Evolutionary conservation across 2,329 filamentous ascomycete species (phyloP), one percentile per base, ranked within the genome.

Genomic region (Blumeriella jaapii): DNA sequence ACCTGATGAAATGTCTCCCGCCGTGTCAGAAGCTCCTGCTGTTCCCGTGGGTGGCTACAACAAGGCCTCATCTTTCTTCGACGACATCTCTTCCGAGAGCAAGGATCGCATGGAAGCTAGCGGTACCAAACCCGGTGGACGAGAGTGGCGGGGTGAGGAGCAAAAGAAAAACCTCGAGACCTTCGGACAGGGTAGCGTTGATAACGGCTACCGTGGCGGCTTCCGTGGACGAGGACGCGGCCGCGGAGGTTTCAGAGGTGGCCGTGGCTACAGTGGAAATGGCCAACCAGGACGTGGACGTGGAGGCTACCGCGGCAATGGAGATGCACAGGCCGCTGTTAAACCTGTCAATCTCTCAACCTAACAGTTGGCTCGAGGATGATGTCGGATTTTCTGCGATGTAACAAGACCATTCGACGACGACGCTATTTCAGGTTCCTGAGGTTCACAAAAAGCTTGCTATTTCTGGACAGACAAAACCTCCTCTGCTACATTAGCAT

Each of bases 141-240:
- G 82, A 30, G 85, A 93, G 57, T 93, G 91, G 76, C 78, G 91
- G 35, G 80, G 78, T 24, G 86, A 96, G 58, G 91, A 96, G 58
- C 83, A 93, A 57, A 85, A 80, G 58, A 86, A 85, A 63, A 96
- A 96, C 57, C 82, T 98, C 55, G 91, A 98, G 62, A 98, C 91
- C 0, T 98, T 98, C 49, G 91, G 91, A 6, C 87, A 96, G 58
- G 87, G 87, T 34, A 95, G 86, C 49, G 87, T 98, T 14, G 91
- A 98, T 50, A 79, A 75, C 32, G 72, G 76, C 11, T 82, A 75
- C 57, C 73, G 82, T 42, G 75, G 77, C 34, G 79, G 82, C 45
- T 91, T 78, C 59, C 78, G 36, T 29, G 82, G 82, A 22, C 77
- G 86, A 38, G 82, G 83, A 14, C 72, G 81, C 31, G 64, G 65